A percentile compares a stretch with the other conserved stretches of the same genome.
phyloP scores from a whole-genome alignment of 2,329 filamentous ascomycete species.

The Cercospora janseana region DNA sequence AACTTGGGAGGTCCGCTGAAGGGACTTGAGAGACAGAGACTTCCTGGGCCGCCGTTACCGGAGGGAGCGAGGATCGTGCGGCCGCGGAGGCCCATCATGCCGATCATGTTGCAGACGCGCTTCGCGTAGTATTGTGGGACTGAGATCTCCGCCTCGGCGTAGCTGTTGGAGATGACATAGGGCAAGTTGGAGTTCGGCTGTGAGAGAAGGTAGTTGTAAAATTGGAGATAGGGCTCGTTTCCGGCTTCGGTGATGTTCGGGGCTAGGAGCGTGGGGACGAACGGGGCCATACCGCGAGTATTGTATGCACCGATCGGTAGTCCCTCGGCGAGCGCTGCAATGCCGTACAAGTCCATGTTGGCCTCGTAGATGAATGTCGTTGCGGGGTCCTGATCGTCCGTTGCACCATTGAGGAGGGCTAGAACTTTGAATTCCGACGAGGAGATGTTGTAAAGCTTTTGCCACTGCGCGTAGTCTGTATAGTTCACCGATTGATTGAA shows the following conservation, averaged over 20 bases:
- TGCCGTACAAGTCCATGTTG: slow-evolving; percentile 63
- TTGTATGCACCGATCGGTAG: slow-evolving; percentile 50
- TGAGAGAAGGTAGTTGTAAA: slow-evolving; percentile 56
- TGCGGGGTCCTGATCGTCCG: slow-evolving; percentile 29
- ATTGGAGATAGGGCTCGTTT: slow-evolving; percentile 67
- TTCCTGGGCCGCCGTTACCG: slow-evolving; percentile 60
- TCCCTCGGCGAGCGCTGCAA: slow-evolving; percentile 55
- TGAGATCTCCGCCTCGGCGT: slow-evolving; percentile 64
- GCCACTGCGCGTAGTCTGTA: slow-evolving; percentile 47
- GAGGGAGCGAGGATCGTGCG: slow-evolving; percentile 60
- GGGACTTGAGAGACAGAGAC: slow-evolving; percentile 39
- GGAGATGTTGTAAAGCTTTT: slow-evolving; percentile 40
- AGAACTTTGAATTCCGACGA: slow-evolving; percentile 47
- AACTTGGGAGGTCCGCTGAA: slow-evolving; percentile 28
- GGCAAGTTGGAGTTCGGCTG: slow-evolving; percentile 53
- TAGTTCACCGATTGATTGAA: slow-evolving; percentile 52
- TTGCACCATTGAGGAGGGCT: slow-evolving; percentile 25
- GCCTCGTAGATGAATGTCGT: slow-evolving; percentile 47
- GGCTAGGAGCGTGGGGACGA: slow-evolving; percentile 46
- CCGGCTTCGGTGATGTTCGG: slow-evolving; percentile 45
- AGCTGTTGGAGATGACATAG: slow-evolving; percentile 61
- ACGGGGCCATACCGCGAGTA: slow-evolving; percentile 46
- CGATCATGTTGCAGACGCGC: slow-evolving; percentile 62
- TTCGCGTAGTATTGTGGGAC: slow-evolving; percentile 51
- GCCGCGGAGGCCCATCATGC: slow-evolving; percentile 63